Evolutionary conservation across 305 asterid genomes (phyloP).

Genomic region (Salvia sclarea): DNA sequence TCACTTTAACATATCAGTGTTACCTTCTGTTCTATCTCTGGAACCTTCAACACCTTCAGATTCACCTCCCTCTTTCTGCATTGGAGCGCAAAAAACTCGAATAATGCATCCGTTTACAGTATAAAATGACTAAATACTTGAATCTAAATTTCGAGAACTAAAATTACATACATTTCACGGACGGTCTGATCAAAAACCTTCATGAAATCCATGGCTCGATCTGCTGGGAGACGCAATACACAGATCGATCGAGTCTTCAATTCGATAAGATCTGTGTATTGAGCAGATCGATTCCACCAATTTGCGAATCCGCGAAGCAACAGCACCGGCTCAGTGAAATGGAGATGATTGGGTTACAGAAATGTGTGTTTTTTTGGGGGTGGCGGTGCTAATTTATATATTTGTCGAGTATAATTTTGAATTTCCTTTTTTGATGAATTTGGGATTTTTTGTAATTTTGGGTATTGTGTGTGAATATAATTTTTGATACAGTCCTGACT

Average conservation of each 20-base stretch:
- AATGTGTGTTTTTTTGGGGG: neutral
- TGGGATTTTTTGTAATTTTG: too few relatives aligned
- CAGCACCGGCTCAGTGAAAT: slow-evolving; percentile 29
- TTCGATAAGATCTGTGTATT: slow-evolving; percentile 34
- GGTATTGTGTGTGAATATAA: neutral
- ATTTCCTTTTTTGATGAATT: neutral
- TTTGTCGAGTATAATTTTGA: neutral
- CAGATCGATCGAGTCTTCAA: slow-evolving; percentile 32
- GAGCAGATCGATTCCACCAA: slow-evolving; percentile 26
- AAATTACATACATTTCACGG: slow-evolving; percentile 77
- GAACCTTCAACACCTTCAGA: slow-evolving; percentile 96
- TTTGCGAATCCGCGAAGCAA: slow-evolving; percentile 18
- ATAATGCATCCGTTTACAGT: neutral
- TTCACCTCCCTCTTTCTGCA: slow-evolving; percentile 99
- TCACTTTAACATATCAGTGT: slow-evolving; percentile 17
- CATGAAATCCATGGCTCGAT: slow-evolving; percentile 94
- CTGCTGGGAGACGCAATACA: slow-evolving; percentile 34
- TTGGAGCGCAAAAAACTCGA: slow-evolving; percentile 11
- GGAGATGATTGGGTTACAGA: slow-evolving; percentile 3
- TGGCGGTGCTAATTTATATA: neutral
- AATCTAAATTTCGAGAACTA: slow-evolving; percentile 17
- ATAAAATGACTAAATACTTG: neutral
- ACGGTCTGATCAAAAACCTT: slow-evolving; percentile 97
- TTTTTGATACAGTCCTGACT: neutral
- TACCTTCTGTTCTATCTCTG: slow-evolving; percentile 99